Evolutionary conservation across 1,284 basidiomycete species (phyloP).

Genomic region (Cystobasidium slooffiae): DNA sequence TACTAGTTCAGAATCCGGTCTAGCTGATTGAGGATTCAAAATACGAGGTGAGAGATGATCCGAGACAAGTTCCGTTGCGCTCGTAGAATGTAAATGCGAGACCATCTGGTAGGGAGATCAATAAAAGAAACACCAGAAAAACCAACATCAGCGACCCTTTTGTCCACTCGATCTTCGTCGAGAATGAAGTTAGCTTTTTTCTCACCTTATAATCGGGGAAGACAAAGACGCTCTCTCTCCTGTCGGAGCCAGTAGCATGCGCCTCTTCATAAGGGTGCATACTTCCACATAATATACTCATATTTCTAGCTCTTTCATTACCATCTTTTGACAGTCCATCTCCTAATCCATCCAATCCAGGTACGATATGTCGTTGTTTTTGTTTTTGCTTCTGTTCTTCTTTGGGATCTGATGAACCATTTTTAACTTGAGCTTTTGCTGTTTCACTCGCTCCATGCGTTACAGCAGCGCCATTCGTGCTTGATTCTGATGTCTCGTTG

Average conservation of each 20-base stretch:
- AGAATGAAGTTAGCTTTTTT: slow-evolving; percentile 68
- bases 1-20: slow-evolving; percentile 30
- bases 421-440: too few species aligned
- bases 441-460: too few species aligned
- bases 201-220: slow-evolving; percentile 84
- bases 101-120: slow-evolving; percentile 64
- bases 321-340: slow-evolving; percentile 32
- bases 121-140: not conserved
- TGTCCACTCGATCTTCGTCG: not conserved
- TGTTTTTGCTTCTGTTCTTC: not conserved
- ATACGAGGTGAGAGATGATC: slow-evolving; percentile 29
- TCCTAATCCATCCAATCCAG: slow-evolving; percentile 35
- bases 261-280: slow-evolving; percentile 36
- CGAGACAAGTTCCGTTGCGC: slow-evolving; percentile 62
- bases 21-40: slow-evolving; percentile 51
- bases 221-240: slow-evolving; percentile 74
- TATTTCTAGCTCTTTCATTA: slow-evolving; percentile 52
- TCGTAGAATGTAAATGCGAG: slow-evolving; percentile 68
- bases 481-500: too few species aligned
- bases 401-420: not conserved
- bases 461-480: too few species aligned
- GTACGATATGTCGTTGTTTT: slow-evolving; percentile 43
- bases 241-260: slow-evolving; percentile 59
- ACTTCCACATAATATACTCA: slow-evolving; percentile 37
- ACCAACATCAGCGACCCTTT: too few species aligned